Conservation (phyloP, 2,329 filamentous ascomycete species). For the Colletotrichum chrysophilum region DNA sequence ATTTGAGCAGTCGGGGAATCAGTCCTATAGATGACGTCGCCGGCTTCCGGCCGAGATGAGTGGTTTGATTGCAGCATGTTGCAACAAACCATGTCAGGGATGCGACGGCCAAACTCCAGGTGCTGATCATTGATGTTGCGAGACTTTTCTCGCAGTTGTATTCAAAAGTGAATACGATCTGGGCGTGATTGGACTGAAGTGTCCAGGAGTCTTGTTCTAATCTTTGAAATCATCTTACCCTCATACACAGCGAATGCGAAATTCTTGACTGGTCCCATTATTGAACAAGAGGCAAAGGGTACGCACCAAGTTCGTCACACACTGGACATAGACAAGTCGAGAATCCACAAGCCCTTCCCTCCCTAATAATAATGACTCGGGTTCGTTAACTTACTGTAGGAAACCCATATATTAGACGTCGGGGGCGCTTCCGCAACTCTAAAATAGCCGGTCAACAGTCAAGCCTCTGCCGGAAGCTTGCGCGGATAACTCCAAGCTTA, state of each 20-base stretch:
- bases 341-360: background rate
- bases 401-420: background rate
- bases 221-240: background rate
- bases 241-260: background rate
- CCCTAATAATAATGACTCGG: background rate
- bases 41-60: background rate
- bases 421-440: background rate
- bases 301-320: background rate
- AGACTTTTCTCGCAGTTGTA: accelerated
- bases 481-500: background rate
- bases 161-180: background rate
- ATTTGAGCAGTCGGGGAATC: background rate
- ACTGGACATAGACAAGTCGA: background rate
- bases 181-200: accelerated
- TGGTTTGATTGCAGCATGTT: background rate
- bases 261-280: background rate
- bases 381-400: background rate
- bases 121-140: accelerated
- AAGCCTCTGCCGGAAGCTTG: background rate
- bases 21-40: background rate
- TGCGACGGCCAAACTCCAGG: background rate
- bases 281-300: background rate
- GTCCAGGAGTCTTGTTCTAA: background rate
- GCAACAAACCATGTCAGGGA: background rate
- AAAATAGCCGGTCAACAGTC: background rate